Percentiles rank a stretch among this genome's conserved stretches.
These are phyloP conservation scores for Nephelium lappaceum DNA, from an alignment of 345 rosid genomes.

Conservation along the genomic window DNA sequence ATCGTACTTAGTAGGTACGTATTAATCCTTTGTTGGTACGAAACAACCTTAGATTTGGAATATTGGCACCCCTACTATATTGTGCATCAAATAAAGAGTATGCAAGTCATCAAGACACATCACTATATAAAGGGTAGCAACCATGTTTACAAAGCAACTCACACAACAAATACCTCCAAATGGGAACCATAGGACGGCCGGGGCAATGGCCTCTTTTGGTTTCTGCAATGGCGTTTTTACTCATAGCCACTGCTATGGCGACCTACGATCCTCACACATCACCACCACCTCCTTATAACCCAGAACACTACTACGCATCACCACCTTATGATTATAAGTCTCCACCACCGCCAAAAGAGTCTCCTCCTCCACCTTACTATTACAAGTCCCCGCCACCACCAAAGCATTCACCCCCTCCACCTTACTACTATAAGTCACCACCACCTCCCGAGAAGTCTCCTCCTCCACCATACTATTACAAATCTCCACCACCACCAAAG, in stretches of 20 bases:
- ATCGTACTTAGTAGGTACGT: too few relatives aligned
- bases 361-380: constrained; percentile 24
- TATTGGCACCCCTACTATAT: too few relatives aligned
- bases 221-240: not conserved
- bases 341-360: constrained; percentile 18
- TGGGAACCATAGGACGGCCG: constrained; percentile 29
- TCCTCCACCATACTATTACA: not conserved
- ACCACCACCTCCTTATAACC: not conserved
- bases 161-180: constrained; percentile 14
- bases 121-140: constrained; percentile 28
- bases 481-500: constrained; percentile 13
- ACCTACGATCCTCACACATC: not conserved
- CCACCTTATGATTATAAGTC: not conserved
- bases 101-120: not conserved
- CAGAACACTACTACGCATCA: constrained; percentile 1
- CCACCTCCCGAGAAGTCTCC: constrained; percentile 18
- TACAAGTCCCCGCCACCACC: constrained; percentile 21
- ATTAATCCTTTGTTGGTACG: too few relatives aligned
- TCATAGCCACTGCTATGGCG: not conserved
- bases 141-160: not conserved
- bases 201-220: constrained; percentile 3
- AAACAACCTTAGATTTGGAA: too few relatives aligned
- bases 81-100: not conserved
- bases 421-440: constrained; percentile 13
- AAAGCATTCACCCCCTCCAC: not conserved